These are phyloP conservation scores for Metschnikowia baotianmanensis DNA, from an alignment of 805 yeast genomes.

Conservation along the genomic window DNA sequence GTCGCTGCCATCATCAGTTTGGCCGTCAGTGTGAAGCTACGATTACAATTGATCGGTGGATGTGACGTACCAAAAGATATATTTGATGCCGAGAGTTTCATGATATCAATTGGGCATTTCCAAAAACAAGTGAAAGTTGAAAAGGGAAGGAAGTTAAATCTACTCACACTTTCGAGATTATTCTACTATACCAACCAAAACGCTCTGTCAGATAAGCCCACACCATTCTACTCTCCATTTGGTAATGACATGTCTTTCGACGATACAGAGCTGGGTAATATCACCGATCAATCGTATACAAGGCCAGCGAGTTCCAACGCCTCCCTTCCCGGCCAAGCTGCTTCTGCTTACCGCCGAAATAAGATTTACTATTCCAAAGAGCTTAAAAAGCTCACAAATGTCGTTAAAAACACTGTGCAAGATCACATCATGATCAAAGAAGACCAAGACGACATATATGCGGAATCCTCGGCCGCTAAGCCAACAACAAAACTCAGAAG, in stretches of 20 bases:
- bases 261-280: slow-evolving; percentile 8
- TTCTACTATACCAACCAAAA: slow-evolving; percentile 36
- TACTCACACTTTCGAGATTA: slow-evolving; percentile 45
- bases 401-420: slow-evolving; percentile 70
- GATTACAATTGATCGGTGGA: slow-evolving; percentile 39
- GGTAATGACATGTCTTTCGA: slow-evolving; percentile 13
- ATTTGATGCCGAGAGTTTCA: slow-evolving; percentile 68
- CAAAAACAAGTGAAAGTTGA: slow-evolving; percentile 66
- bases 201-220: slow-evolving; percentile 24
- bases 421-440: slow-evolving; percentile 42
- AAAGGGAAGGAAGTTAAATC: slow-evolving; percentile 53
- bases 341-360: slow-evolving; percentile 24
- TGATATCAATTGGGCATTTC: slow-evolving; percentile 66
- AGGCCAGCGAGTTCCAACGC: neutral
- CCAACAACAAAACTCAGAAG: slow-evolving; percentile 30
- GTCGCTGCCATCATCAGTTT: slow-evolving; percentile 81
- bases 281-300: slow-evolving; percentile 3
- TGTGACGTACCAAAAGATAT: slow-evolving; percentile 77
- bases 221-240: slow-evolving; percentile 10
- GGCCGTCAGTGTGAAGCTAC: slow-evolving; percentile 65
- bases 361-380: slow-evolving; percentile 40
- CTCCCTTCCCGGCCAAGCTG: slow-evolving; percentile 11
- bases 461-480: slow-evolving; percentile 12
- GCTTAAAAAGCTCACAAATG: slow-evolving; percentile 54
- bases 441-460: slow-evolving; percentile 16